Evolutionary conservation across 179 eudicot species (phyloP), one percentile per base, ranked within the genome.

Genomic region (Corrigiola litoralis): DNA sequence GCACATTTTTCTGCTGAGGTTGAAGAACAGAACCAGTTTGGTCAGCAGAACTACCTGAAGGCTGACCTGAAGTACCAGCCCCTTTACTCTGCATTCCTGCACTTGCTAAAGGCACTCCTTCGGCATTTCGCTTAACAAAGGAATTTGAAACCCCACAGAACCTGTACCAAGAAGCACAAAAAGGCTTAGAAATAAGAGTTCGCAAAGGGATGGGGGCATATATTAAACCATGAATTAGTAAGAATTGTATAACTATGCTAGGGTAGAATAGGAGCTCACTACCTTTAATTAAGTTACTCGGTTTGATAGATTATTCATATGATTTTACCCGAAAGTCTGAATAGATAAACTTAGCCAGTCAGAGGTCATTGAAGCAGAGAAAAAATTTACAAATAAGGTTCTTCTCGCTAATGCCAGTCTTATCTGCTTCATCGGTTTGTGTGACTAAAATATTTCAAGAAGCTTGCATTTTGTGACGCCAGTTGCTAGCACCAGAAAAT

Each of bases 71-170:
- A 60, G 36, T 41, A 58, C 77, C 82, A 37, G 61, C 59, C 71
- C 68, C 66, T 70, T 79, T 84, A 66, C 78, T 63, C 69, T 70
- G 80, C 12, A 69, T 75, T 49, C 65, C 67, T 24, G 80, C 48
- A 67, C 62, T 36, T 73, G 72, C 69, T 23, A 31, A 53, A 69
- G 79, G 46, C 56, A 75, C 68, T 66, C 80, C 86, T 27, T 79
- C 88, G 37, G 62, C 61, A 62, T 71, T 77, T 62, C 95, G 81
- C 80, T 82, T 84, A 69, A 95, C 90, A 56, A 70, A 81, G 69
- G 86, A 73, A 81, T 87, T 95, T 65, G 80, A 84, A 70, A 95
- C 83, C 61, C 95, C 95, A 71, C 95, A 85, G 61, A 91, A 88
- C 88, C 99, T 95, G 75, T 70, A 62, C 45, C 45, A 58, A 52